Evolutionary conservation across 192 early-diverging fungal species (phyloP).

Genomic region (Entomortierella beljakovae): DNA sequence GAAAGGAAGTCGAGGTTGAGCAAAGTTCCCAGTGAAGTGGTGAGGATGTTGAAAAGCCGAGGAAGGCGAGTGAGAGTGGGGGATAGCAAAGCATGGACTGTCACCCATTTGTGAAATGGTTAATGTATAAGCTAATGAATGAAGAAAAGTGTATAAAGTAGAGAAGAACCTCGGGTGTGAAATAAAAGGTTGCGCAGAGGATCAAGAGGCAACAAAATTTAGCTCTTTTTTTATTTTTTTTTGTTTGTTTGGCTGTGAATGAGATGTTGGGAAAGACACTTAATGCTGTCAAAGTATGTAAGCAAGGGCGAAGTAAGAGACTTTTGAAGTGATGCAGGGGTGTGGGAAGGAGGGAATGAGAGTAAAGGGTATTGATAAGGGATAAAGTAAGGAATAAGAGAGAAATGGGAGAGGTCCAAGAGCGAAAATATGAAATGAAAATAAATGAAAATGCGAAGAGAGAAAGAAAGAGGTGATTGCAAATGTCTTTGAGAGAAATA

Average conservation of each 20-base stretch:
- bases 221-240: too few relatives aligned
- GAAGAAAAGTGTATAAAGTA: neutral
- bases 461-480: neutral
- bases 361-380: neutral
- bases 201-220: neutral
- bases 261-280: too few relatives aligned
- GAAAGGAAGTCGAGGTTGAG: constrained; percentile 34
- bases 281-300: too few relatives aligned
- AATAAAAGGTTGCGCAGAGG: neutral
- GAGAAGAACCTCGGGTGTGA: too few relatives aligned
- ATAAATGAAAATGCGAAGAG: neutral
- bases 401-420: neutral
- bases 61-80: constrained; percentile 48
- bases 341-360: neutral
- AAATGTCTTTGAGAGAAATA: too few relatives aligned
- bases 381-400: constrained; percentile 1
- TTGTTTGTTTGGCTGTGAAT: too few relatives aligned
- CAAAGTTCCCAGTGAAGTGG: constrained; percentile 38
- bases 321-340: too few relatives aligned
- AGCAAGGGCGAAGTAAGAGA: too few relatives aligned
- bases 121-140: neutral
- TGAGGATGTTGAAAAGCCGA: constrained; percentile 53
- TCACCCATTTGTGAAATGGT: constrained; percentile 36
- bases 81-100: constrained; percentile 54
- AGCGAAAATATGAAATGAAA: neutral